phyloP scores from a whole-genome alignment of 2,329 filamentous ascomycete genomes.

The Botrytis aclada region DNA sequence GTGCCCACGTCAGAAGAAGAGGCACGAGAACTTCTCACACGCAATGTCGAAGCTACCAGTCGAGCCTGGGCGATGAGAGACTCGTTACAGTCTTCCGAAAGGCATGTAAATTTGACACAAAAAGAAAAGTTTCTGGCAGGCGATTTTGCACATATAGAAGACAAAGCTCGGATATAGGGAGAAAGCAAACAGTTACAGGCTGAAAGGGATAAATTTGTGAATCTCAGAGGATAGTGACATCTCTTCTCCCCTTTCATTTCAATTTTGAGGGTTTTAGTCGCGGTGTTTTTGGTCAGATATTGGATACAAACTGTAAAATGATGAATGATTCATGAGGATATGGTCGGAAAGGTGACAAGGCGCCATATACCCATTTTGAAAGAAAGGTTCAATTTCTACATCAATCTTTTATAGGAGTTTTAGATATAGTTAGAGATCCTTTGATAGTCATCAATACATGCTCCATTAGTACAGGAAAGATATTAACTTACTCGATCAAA shows the following conservation, averaged over 20 bases:
- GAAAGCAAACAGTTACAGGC: constrained; percentile 39
- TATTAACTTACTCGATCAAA: constrained; percentile 51
- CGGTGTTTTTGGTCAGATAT: background rate
- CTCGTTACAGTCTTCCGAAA: background rate
- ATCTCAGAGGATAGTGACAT: constrained; percentile 13
- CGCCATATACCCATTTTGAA: constrained; percentile 24
- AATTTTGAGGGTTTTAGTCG: background rate
- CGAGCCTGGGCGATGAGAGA: constrained; percentile 12
- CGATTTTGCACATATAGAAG: constrained; percentile 42
- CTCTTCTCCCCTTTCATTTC: background rate
- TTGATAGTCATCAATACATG: constrained; percentile 4
- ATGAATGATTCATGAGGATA: background rate
- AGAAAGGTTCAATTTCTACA: background rate
- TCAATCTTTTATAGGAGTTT: constrained; percentile 10
- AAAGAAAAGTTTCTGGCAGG: constrained; percentile 44
- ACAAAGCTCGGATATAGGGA: constrained; percentile 42
- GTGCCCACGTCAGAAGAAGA: constrained; percentile 34
- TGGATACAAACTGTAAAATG: background rate
- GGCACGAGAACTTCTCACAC: constrained; percentile 33
- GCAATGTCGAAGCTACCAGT: constrained; percentile 20
- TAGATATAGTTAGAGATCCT: constrained; percentile 26
- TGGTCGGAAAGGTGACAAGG: constrained; percentile 7
- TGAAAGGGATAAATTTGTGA: constrained; percentile 32
- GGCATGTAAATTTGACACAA: constrained; percentile 29
- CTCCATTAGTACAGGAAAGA: background rate